phyloP scores from a whole-genome alignment of 2,329 filamentous ascomycete genomes.

The Ophiobolus disseminans region DNA sequence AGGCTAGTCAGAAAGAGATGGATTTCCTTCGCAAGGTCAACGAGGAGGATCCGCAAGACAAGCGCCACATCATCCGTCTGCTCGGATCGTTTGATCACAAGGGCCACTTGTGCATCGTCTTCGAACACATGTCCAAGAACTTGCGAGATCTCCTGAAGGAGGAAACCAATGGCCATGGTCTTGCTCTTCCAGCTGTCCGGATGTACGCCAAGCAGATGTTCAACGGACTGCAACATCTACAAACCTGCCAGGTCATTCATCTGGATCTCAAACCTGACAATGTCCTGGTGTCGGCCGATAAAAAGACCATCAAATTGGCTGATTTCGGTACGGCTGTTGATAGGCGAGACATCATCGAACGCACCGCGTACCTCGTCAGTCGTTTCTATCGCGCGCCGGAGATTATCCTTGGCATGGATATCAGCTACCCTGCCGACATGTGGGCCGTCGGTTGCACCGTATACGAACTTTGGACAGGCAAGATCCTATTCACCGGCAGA shows the following conservation, averaged over 20 bases:
- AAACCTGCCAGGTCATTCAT: conserved; percentile 91
- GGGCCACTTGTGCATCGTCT: conserved; percentile 93
- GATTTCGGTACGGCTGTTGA: conserved; percentile 97
- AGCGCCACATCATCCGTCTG: conserved; percentile 89
- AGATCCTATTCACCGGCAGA: conserved; percentile 92
- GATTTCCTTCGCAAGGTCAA: conserved; percentile 89
- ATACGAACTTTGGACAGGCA: conserved; percentile 96
- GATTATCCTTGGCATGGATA: conserved; percentile 95
- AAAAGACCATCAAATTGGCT: conserved; percentile 87
- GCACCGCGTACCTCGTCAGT: conserved; percentile 94
- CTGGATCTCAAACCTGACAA: conserved; percentile 98
- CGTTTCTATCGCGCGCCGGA: conserved; percentile 97
- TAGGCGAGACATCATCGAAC: conserved; percentile 80
- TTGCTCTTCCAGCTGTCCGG: conserved; percentile 86
- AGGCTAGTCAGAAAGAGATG: conserved; percentile 93
- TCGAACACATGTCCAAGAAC: conserved; percentile 87
- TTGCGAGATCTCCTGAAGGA: conserved; percentile 93
- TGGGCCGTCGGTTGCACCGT: conserved; percentile 98
- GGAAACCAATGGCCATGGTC: conserved; percentile 79
- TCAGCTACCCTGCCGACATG: conserved; percentile 93
- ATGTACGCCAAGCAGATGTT: conserved; percentile 96
- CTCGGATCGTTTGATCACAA: conserved; percentile 92
- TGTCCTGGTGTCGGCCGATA: conserved; percentile 68
- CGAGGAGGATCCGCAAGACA: conserved; percentile 83
- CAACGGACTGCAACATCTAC: conserved; percentile 82